phyloP scores from a whole-genome alignment of 345 rosid genomes.

The Camelina hispida region DNA sequence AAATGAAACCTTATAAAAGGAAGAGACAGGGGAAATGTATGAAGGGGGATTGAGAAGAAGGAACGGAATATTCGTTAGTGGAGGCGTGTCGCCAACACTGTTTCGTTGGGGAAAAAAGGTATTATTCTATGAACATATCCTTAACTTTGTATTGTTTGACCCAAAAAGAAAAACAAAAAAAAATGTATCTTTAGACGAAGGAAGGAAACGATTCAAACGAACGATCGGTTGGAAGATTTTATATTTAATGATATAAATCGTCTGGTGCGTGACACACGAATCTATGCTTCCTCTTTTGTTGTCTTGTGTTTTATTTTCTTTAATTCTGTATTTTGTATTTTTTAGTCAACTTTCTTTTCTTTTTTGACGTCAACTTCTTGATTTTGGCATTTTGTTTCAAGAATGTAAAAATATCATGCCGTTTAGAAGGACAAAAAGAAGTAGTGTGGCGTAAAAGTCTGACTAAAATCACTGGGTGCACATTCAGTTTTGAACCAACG shows the following conservation, averaged over 20 bases:
- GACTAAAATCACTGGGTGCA: not conserved
- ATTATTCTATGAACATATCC: not conserved
- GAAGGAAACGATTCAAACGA: too few relatives aligned
- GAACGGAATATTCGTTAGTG: constrained; percentile 9
- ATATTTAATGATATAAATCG: not conserved
- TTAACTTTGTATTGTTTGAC: constrained; percentile 12
- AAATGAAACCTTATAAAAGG: not conserved
- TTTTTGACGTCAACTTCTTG: not conserved
- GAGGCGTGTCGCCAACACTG: not conserved
- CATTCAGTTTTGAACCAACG: not conserved
- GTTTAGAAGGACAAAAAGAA: not conserved
- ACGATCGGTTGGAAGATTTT: not conserved
- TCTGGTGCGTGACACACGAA: constrained; percentile 31
- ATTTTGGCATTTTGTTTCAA: not conserved
- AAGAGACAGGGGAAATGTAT: constrained; percentile 1
- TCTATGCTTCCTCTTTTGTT: constrained; percentile 21
- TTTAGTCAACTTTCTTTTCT: not conserved
- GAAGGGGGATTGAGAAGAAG: not conserved
- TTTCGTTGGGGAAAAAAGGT: not conserved
- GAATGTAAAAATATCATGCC: not conserved
- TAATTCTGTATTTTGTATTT: not conserved
- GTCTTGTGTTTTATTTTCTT: not conserved
- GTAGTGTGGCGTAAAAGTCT: not conserved
- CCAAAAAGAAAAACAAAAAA: not conserved
- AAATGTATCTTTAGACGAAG: too few relatives aligned